Conservation (phyloP, 164 flowering plant genomes). For the Umbilicus rupestris region DNA sequence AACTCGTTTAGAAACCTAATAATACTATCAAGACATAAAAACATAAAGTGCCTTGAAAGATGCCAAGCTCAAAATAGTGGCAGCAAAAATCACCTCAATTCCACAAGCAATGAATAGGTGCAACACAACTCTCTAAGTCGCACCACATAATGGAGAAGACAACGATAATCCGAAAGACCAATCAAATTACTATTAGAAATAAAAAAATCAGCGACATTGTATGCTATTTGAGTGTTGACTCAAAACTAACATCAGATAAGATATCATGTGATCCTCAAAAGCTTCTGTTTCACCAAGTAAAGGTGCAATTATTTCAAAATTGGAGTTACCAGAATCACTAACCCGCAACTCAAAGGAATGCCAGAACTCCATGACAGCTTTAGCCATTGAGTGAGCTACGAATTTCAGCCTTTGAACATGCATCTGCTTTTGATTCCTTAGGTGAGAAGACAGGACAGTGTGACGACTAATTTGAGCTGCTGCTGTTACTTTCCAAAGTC, state of each 20-base stretch:
- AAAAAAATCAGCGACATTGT: too few species aligned
- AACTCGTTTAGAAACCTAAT: background rate
- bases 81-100: too few species aligned
- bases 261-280: slow-evolving; percentile 19
- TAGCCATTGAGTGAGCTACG: slow-evolving; percentile 53
- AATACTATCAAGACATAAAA: background rate
- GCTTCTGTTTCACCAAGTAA: slow-evolving; percentile 13
- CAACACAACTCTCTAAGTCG: background rate
- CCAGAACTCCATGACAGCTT: slow-evolving; percentile 85
- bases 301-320: background rate
- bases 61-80: background rate
- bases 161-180: background rate
- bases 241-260: background rate
- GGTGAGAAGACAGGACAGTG: slow-evolving; percentile 42
- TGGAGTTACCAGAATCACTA: slow-evolving; percentile 13
- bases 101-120: too few species aligned
- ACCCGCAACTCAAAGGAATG: slow-evolving; percentile 40
- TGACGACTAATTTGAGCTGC: slow-evolving; percentile 59
- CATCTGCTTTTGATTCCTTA: slow-evolving; percentile 35
- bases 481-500: slow-evolving; percentile 80
- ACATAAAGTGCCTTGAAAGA: background rate
- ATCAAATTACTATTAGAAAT: too few species aligned
- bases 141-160: background rate
- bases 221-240: slow-evolving; percentile 1
- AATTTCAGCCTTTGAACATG: slow-evolving; percentile 30